Conservation (phyloP, 2,329 filamentous ascomycete species). For the Apiospora aurea region DNA sequence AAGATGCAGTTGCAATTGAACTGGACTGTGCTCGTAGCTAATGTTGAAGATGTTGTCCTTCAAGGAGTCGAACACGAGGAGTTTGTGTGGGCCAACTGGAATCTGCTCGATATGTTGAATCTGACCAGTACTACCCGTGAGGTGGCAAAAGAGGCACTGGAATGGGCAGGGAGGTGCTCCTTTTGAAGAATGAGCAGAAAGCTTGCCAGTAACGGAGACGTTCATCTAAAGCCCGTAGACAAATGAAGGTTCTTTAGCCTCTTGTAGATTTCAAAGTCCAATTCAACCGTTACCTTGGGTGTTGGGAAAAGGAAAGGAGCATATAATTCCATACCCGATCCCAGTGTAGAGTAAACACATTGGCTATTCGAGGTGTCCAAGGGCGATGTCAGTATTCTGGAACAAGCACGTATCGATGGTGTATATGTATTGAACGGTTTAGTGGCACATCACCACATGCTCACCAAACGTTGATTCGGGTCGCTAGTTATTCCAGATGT, state of each 20-base stretch:
- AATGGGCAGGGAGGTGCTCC: conserved; percentile 36
- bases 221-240: not conserved
- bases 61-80: conserved; percentile 41
- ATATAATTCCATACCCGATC: no score
- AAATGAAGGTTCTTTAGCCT: not conserved
- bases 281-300: not conserved
- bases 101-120: conserved; percentile 30
- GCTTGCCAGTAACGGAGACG: not conserved
- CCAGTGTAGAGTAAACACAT: no score
- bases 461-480: no score
- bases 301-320: no score
- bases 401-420: not conserved
- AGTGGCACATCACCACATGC: not conserved
- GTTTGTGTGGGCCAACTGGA: conserved; percentile 38
- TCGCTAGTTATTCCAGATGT: not conserved
- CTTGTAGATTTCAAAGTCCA: not conserved
- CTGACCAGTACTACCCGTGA: conserved; percentile 32
- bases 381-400: not conserved
- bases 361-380: not conserved
- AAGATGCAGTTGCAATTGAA: conserved; percentile 36
- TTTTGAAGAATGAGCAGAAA: conserved; percentile 20
- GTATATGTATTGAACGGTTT: no score
- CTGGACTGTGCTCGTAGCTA: conserved; percentile 39
- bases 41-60: conserved; percentile 38
- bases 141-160: conserved; percentile 37